Conservation (phyloP, 345 rosid genomes). For the Populus ilicifolia region DNA sequence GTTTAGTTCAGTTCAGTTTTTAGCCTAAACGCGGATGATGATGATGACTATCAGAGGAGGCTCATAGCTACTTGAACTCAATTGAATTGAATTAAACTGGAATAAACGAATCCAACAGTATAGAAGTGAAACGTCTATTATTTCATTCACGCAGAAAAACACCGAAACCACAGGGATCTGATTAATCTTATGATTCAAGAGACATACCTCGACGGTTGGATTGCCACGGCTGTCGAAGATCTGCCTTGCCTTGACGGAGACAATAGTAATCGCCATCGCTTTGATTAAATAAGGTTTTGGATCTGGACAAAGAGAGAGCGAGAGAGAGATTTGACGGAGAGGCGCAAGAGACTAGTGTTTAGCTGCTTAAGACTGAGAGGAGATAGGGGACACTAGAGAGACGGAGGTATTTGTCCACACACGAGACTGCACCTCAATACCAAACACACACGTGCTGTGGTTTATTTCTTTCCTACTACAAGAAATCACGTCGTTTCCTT, state of each 20-base stretch:
- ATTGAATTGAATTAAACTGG: background rate
- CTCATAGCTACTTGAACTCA: background rate
- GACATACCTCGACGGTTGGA: constrained; percentile 69
- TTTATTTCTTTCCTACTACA: too few species aligned
- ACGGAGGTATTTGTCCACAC: background rate
- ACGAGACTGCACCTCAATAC: too few species aligned
- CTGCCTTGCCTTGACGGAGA: constrained; percentile 55
- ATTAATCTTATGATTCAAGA: background rate
- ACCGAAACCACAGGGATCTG: too few species aligned
- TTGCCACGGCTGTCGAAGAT: constrained; percentile 77
- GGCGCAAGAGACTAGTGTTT: background rate
- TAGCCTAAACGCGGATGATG: too few species aligned
- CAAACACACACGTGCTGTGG: too few species aligned
- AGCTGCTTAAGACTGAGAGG: background rate
- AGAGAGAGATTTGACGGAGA: too few species aligned
- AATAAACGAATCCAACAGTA: background rate
- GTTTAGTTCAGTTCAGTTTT: too few species aligned
- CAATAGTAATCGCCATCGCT: constrained; percentile 26
- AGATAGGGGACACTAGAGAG: background rate
- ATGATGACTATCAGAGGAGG: background rate
- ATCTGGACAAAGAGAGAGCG: constrained; percentile 7
- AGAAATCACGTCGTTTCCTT: too few species aligned
- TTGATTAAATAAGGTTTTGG: background rate
- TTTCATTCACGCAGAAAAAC: too few species aligned
- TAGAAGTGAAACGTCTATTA: background rate